A percentile compares a stretch with the other conserved stretches of the same genome.
Evolutionary conservation across 23 red algal species (phyloP).

Genomic region (Gracilaria domingensis): DNA sequence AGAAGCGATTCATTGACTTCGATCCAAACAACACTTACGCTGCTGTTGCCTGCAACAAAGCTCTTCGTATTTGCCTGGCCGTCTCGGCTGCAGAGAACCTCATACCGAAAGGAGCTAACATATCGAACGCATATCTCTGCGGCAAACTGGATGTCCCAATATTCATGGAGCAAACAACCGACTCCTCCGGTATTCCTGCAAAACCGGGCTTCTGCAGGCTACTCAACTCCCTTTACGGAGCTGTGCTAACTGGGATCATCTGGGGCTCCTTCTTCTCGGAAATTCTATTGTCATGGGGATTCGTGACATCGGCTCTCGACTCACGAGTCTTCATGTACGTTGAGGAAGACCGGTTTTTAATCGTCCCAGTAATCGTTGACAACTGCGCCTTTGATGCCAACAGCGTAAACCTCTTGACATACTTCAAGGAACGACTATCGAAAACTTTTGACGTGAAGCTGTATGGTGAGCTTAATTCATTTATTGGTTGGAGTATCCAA

Average conservation of each 20-base stretch:
- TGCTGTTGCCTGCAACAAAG: constrained; percentile 23
- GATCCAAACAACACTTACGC: constrained; percentile 16
- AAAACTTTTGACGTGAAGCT: too few relatives aligned
- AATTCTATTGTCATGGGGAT: background rate
- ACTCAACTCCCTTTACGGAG: constrained; percentile 28
- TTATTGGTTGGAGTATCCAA: too few relatives aligned
- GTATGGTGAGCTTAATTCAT: too few relatives aligned
- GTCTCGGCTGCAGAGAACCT: constrained; percentile 6
- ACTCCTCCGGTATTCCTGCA: constrained; percentile 6
- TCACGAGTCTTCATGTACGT: background rate
- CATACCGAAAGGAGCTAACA: constrained; percentile 21
- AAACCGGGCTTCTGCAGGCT: constrained; percentile 9
- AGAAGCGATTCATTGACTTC: constrained; percentile 6
- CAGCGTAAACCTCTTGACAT: too few relatives aligned
- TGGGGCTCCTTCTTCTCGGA: constrained; percentile 16
- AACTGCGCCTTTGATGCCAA: too few relatives aligned
- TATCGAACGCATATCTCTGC: constrained; percentile 18
- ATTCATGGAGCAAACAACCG: constrained; percentile 9
- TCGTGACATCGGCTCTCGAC: background rate
- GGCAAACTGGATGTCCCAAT: constrained; percentile 24
- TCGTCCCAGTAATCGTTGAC: too few relatives aligned
- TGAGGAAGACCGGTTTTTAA: too few relatives aligned
- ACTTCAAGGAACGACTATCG: too few relatives aligned
- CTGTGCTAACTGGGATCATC: background rate
- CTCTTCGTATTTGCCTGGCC: constrained; percentile 6